Conservation (phyloP, 768 basidiomycete genomes). For the Termitomyces sp. region DNA sequence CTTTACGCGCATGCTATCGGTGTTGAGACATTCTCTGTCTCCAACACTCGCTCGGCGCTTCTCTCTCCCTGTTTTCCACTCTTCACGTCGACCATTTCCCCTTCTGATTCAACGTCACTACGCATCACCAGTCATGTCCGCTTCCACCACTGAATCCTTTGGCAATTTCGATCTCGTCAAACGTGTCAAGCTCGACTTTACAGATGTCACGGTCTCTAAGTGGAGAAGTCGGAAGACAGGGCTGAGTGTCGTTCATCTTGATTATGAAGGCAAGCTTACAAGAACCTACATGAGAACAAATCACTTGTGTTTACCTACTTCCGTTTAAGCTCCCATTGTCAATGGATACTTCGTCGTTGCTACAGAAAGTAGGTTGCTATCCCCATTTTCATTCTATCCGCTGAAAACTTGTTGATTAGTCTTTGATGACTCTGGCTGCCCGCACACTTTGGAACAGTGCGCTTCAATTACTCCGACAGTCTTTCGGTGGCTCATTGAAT, state of each 20-base stretch:
- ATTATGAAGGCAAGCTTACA: constrained; percentile 69
- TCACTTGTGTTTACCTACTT: constrained; percentile 9
- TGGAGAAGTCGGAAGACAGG: constrained; percentile 87
- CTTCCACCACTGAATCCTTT: constrained; percentile 30
- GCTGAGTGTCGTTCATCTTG: constrained; percentile 84
- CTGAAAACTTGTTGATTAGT: constrained; percentile 37
- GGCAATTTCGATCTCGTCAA: constrained; percentile 85
- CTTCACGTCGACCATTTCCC: not conserved
- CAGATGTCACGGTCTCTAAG: constrained; percentile 78
- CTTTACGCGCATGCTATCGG: constrained; percentile 10
- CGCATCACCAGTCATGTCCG: constrained; percentile 22
- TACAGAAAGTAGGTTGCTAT: constrained; percentile 66
- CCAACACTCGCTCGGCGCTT: constrained; percentile 6
- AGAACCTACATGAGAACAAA: constrained; percentile 2
- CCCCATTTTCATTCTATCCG: not conserved
- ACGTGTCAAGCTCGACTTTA: constrained; percentile 69
- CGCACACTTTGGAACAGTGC: constrained; percentile 94
- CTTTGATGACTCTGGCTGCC: constrained; percentile 92
- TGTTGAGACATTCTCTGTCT: constrained; percentile 10
- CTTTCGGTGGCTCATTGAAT: constrained; percentile 5
- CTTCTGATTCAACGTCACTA: constrained; percentile 4
- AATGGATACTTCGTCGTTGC: constrained; percentile 88
- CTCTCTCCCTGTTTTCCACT: not conserved
- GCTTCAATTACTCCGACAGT: constrained; percentile 19
- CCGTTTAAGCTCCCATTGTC: constrained; percentile 68